Percentiles rank a stretch among this genome's conserved stretches.
phyloP scores from a whole-genome alignment of 495 filamentous ascomycete species.

The Xylaria venustula region DNA sequence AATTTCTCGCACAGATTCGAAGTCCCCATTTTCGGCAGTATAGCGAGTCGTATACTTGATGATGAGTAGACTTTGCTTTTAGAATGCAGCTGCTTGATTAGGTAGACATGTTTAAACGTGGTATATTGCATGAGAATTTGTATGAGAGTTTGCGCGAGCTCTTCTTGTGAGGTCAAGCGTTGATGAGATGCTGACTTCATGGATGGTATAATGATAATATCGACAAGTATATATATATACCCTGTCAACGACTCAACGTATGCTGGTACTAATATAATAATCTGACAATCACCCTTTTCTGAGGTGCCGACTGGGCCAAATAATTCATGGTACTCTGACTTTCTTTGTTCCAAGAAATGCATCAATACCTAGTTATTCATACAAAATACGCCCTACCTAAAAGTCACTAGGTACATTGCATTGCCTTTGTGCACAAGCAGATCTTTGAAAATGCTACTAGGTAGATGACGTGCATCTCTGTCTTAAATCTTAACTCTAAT shows the following conservation, averaged over 20 bases:
- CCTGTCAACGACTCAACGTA: neutral
- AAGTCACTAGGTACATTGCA: no score
- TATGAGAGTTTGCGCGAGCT: no score
- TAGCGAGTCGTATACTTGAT: slow-evolving; percentile 90
- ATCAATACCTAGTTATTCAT: no score
- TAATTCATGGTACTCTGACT: neutral
- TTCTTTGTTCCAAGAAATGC: neutral
- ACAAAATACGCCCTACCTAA: no score
- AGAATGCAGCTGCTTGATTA: neutral
- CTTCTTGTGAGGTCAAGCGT: neutral
- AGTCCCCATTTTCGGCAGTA: slow-evolving; percentile 78
- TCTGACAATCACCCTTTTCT: neutral
- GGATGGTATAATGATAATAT: slow-evolving; percentile 2
- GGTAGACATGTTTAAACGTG: neutral
- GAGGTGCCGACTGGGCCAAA: neutral
- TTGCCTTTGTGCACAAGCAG: no score
- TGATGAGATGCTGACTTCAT: neutral
- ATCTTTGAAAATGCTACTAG: no score
- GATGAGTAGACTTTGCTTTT: slow-evolving; percentile 60
- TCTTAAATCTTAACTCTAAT: no score
- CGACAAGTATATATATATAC: neutral
- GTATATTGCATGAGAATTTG: neutral
- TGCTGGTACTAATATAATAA: neutral
- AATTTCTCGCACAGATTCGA: slow-evolving; percentile 62
- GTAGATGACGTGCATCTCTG: no score